Evolutionary conservation across 2,329 filamentous ascomycete species (phyloP).

Genomic region (Curvularia sp.): DNA sequence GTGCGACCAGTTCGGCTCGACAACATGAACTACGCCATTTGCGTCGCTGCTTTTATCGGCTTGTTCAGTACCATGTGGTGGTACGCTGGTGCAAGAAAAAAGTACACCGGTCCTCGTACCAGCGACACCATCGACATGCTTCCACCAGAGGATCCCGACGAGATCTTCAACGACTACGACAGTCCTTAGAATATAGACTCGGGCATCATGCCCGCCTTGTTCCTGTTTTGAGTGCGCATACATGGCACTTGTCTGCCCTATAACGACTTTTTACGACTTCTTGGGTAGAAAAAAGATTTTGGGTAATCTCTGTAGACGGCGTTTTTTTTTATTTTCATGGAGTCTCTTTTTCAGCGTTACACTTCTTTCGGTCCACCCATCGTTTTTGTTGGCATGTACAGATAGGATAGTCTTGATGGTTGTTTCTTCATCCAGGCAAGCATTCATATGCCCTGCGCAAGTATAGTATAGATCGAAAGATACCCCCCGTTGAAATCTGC

Average conservation of each 20-base stretch:
- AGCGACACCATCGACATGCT: constrained; percentile 59
- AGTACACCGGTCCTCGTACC: constrained; percentile 66
- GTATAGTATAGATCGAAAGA: constrained; percentile 21
- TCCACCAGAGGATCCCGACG: constrained; percentile 53
- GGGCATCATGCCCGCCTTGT: neutral
- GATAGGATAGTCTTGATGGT: neutral
- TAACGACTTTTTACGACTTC: constrained; percentile 1
- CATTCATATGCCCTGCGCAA: neutral
- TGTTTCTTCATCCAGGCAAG: neutral
- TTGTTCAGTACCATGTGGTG: constrained; percentile 56
- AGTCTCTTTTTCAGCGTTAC: neutral
- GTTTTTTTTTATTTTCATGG: neutral
- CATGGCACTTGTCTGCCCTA: neutral
- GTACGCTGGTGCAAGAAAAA: constrained; percentile 54
- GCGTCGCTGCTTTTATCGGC: constrained; percentile 59
- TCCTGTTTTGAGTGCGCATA: constrained; percentile 1
- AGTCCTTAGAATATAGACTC: constrained; percentile 23
- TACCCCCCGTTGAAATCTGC: constrained; percentile 10
- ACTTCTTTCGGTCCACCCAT: neutral
- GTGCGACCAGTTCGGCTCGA: constrained; percentile 52
- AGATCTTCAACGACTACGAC: constrained; percentile 47
- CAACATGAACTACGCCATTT: constrained; percentile 60
- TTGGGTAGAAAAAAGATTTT: neutral
- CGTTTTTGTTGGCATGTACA: constrained; percentile 7
- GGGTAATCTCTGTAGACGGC: neutral